These are phyloP conservation scores for Wickerhamomyces subpelliculosus DNA, from an alignment of 805 yeast species.

Conservation along the genomic window DNA sequence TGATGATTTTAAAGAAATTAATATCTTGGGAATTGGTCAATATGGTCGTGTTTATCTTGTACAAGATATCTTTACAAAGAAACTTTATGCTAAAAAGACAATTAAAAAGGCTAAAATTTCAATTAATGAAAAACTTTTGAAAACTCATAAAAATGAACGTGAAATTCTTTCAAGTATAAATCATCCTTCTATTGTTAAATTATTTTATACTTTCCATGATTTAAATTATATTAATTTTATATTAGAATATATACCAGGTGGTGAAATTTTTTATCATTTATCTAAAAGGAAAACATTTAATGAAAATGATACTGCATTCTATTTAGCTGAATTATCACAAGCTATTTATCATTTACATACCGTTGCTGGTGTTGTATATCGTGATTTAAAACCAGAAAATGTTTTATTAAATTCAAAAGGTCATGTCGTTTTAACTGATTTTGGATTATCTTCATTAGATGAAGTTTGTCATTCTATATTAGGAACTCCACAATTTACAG, in stretches of 20 bases:
- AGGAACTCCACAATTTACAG: constrained; percentile 48
- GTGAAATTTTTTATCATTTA: constrained; percentile 57
- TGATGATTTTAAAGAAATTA: constrained; percentile 60
- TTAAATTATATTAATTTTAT: constrained; percentile 64
- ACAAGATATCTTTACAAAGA: constrained; percentile 49
- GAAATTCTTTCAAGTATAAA: constrained; percentile 63
- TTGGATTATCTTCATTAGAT: constrained; percentile 55
- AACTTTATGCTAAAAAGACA: constrained; percentile 80
- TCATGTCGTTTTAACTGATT: constrained; percentile 77
- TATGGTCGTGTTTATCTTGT: constrained; percentile 84
- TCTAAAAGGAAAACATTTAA: constrained; percentile 34
- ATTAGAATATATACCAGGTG: constrained; percentile 83
- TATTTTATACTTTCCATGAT: constrained; percentile 82
- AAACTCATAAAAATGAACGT: constrained; percentile 72
- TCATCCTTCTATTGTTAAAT: constrained; percentile 77
- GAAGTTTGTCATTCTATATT: constrained; percentile 32
- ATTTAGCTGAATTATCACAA: constrained; percentile 73
- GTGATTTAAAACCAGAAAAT: constrained; percentile 88
- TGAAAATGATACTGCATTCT: constrained; percentile 68
- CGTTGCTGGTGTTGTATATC: constrained; percentile 68
- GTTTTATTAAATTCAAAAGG: constrained; percentile 74
- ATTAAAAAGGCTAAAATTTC: constrained; percentile 74
- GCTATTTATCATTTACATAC: constrained; percentile 72
- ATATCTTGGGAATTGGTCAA: constrained; percentile 79
- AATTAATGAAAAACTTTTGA: constrained; percentile 44